Percentiles rank a stretch among this genome's conserved stretches.
These are phyloP conservation scores for Citropsis articulata DNA, from an alignment of 345 rosid species.

Conservation along the genomic window DNA sequence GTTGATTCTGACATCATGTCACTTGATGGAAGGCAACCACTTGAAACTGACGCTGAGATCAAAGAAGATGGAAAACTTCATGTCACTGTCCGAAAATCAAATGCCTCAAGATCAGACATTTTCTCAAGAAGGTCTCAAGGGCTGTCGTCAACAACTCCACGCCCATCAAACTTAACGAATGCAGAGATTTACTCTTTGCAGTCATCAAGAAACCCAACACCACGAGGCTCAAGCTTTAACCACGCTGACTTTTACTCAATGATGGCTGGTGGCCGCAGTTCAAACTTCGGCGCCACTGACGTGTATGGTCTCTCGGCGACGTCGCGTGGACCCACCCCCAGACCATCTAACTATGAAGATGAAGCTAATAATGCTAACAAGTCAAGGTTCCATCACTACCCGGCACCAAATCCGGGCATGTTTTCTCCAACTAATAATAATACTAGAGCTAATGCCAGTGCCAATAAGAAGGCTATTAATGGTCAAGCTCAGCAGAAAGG, in stretches of 20 bases:
- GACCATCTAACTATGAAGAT: slow-evolving; percentile 87
- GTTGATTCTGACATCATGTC: slow-evolving; percentile 76
- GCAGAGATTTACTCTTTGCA: slow-evolving; percentile 67
- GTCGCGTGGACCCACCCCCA: slow-evolving; percentile 75
- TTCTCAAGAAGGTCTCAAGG: slow-evolving; percentile 62
- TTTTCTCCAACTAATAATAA: slow-evolving; percentile 63
- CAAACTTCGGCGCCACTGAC: slow-evolving; percentile 74
- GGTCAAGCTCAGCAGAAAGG: slow-evolving; percentile 37
- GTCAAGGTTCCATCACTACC: slow-evolving; percentile 60
- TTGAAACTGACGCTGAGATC: slow-evolving; percentile 69
- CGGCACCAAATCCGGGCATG: slow-evolving; percentile 95
- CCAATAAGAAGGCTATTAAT: slow-evolving; percentile 35
- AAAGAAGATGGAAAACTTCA: slow-evolving; percentile 69
- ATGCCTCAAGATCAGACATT: slow-evolving; percentile 66
- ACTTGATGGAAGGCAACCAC: slow-evolving; percentile 60
- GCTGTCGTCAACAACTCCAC: slow-evolving; percentile 52
- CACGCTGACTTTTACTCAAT: slow-evolving; percentile 65
- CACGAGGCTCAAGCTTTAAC: slow-evolving; percentile 69
- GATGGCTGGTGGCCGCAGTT: slow-evolving; percentile 65
- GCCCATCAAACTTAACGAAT: slow-evolving; percentile 74
- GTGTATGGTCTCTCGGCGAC: slow-evolving; percentile 48
- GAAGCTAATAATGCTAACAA: slow-evolving; percentile 32
- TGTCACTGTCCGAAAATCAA: slow-evolving; percentile 67
- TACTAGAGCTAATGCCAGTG: slow-evolving; percentile 25
- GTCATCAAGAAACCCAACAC: slow-evolving; percentile 63